These are phyloP conservation scores for Cytospora piceicola DNA, from an alignment of 2,329 filamentous ascomycete genomes.

Conservation along the genomic window DNA sequence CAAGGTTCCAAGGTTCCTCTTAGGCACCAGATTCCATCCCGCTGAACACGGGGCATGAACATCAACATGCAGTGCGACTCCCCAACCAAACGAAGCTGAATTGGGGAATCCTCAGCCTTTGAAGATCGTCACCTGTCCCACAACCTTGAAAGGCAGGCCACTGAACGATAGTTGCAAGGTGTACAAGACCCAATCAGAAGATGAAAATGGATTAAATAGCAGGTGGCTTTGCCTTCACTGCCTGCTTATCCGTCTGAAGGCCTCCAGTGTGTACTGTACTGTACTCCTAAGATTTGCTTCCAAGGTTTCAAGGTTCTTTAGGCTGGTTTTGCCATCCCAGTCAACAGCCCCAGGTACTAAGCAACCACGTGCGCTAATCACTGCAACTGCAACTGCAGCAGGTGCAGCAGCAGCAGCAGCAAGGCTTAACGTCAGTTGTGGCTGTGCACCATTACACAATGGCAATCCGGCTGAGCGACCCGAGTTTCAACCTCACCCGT, in stretches of 20 bases:
- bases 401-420: not conserved
- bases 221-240: no score
- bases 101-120: not conserved
- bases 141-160: not conserved
- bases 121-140: conserved; percentile 2
- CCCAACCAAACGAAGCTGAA: not conserved
- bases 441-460: conserved; percentile 4
- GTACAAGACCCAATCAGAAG: not conserved
- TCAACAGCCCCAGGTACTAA: not conserved
- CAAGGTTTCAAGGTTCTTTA: not conserved
- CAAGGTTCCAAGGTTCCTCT: not conserved
- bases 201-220: no score
- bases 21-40: not conserved
- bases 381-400: not conserved
- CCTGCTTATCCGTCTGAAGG: no score
- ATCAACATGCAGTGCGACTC: not conserved
- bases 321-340: not conserved
- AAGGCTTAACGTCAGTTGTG: conserved; percentile 1
- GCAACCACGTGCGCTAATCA: not conserved
- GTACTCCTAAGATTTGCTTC: not conserved
- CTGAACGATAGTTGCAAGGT: not conserved
- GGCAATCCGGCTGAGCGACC: not conserved
- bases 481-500: conserved; percentile 1
- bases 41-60: no score
- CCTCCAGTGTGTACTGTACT: not conserved